Base-by-base conservation (phyloP, 2,329 filamentous ascomycete species). In the Dactylellina haptotyla region DNA sequence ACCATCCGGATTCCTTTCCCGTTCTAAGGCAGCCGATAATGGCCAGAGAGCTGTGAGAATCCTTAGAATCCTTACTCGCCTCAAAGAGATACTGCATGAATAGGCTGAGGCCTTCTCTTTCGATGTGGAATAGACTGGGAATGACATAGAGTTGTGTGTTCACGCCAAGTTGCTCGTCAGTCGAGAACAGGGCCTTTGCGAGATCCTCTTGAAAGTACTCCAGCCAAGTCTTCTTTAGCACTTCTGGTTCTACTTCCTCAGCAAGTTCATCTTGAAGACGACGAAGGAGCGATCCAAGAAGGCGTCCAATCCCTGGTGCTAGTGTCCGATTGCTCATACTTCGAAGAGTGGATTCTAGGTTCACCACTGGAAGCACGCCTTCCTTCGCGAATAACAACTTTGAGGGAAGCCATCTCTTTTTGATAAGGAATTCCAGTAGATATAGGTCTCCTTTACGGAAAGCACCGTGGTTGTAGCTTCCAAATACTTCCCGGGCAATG, bases 51-150 rank as follows among this genome's bases (percentile, higher is more conserved):
- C 63, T 30, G 34, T 46, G 34, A 23, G 6, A 18, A 34, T 63
- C 45, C 12, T 26, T n/a, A 5, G 48, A 54, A 4, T 20, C 37
- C 10, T 25, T 2, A 26, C 43, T 20, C 32, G 79, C 81, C 37
- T 86, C 84, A 5, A 90, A 80, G 1, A 85, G 80, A 10, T 79
- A 75, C 63, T 82, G 81, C 61, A 82, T 80, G 32, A 86, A 78
- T 0, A 79, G 76, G 8, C 81, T 77, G 30, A 79, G 76, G 4
- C 79, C 75, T 4, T 78, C 56, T 39, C 81, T 80, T 46, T 81
- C 81, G 26, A 46, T 26, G 5, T 56, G 66, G 34, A 76, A 67
- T 8, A 75, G 26, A 14, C 70, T 57, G 16, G 70, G 56, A 10
- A 75, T 50, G 3, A 66, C 63, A 34, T 75, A 69, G 8, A 75